These are phyloP conservation scores for Amorphotheca resinae DNA, from an alignment of 495 filamentous ascomycete species.

Conservation along the genomic window DNA sequence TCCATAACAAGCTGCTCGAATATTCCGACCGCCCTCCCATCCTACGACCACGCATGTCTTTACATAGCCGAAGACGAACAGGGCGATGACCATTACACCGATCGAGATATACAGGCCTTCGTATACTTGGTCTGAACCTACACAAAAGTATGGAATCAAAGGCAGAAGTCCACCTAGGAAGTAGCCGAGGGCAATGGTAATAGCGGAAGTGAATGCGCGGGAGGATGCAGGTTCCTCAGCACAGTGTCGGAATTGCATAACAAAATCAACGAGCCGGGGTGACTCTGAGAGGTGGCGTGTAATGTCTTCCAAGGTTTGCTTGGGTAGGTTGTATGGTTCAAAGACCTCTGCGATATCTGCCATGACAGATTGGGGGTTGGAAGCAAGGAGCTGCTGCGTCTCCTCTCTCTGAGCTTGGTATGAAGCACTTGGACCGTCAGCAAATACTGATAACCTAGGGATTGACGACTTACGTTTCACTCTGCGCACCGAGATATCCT, in stretches of 20 bases:
- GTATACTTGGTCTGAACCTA: constrained; percentile 40
- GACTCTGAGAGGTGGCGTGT: constrained; percentile 35
- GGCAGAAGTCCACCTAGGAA: constrained; percentile 63
- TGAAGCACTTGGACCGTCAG: constrained; percentile 19
- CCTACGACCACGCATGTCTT: constrained; percentile 32
- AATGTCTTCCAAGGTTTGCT: constrained; percentile 31
- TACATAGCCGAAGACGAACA: constrained; percentile 62
- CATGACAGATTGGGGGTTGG: constrained; percentile 14
- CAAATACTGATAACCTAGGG: not conserved
- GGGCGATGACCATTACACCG: constrained; percentile 50
- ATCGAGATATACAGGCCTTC: constrained; percentile 57
- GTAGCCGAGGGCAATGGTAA: constrained; percentile 57
- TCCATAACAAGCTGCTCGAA: constrained; percentile 17
- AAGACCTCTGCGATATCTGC: constrained; percentile 36
- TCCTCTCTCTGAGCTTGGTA: constrained; percentile 15
- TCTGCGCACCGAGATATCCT: constrained; percentile 58
- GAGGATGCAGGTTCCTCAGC: constrained; percentile 36
- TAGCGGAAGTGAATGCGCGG: constrained; percentile 44
- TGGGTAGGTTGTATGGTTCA: constrained; percentile 40
- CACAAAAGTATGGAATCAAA: constrained; percentile 66
- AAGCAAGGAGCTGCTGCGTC: constrained; percentile 14
- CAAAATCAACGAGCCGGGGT: constrained; percentile 37
- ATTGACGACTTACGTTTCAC: constrained; percentile 41
- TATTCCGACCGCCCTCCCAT: constrained; percentile 15
- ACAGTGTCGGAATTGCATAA: constrained; percentile 47